Percentiles rank a stretch among this genome's conserved stretches.
These are phyloP conservation scores for Termitomyces sp. DNA, from an alignment of 768 basidiomycete species.

Conservation along the genomic window DNA sequence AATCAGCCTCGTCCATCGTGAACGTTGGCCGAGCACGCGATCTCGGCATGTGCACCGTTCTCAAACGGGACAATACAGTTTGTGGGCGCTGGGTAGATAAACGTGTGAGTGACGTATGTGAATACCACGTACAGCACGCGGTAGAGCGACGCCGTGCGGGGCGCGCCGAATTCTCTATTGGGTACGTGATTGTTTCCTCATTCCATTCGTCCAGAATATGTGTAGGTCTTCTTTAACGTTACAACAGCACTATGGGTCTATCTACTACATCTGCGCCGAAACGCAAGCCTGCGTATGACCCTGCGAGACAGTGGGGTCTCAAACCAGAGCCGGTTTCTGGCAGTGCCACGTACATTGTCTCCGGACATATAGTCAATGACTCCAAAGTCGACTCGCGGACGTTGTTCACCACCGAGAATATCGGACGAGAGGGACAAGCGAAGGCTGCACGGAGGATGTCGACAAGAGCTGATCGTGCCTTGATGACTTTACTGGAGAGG, in stretches of 20 bases:
- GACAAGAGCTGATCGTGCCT: slow-evolving; percentile 55
- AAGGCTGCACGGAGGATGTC: slow-evolving; percentile 63
- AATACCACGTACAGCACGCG: slow-evolving; percentile 85
- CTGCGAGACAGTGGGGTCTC: slow-evolving; percentile 73
- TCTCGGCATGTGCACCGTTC: slow-evolving; percentile 79
- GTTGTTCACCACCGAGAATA: slow-evolving; percentile 60
- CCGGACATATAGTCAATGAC: slow-evolving; percentile 70
- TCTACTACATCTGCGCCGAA: slow-evolving; percentile 45
- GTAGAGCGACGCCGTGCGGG: slow-evolving; percentile 70
- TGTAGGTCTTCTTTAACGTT: neutral
- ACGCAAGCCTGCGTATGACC: slow-evolving; percentile 60
- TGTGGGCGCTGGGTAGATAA: slow-evolving; percentile 94
- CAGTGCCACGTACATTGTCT: slow-evolving; percentile 75
- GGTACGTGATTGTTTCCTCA: slow-evolving; percentile 46
- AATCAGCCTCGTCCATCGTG: slow-evolving; percentile 74
- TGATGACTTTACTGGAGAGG: slow-evolving; percentile 58
- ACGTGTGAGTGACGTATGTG: slow-evolving; percentile 82
- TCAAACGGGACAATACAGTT: slow-evolving; percentile 72
- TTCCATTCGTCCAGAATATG: neutral
- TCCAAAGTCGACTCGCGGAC: slow-evolving; percentile 33
- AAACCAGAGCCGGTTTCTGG: slow-evolving; percentile 42
- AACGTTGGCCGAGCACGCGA: slow-evolving; percentile 85
- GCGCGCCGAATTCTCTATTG: slow-evolving; percentile 82
- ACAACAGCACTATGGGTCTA: slow-evolving; percentile 71
- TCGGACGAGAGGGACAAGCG: slow-evolving; percentile 80